phyloP scores from a whole-genome alignment of 1,284 basidiomycete genomes.

The Cyathus pygmaeus region DNA sequence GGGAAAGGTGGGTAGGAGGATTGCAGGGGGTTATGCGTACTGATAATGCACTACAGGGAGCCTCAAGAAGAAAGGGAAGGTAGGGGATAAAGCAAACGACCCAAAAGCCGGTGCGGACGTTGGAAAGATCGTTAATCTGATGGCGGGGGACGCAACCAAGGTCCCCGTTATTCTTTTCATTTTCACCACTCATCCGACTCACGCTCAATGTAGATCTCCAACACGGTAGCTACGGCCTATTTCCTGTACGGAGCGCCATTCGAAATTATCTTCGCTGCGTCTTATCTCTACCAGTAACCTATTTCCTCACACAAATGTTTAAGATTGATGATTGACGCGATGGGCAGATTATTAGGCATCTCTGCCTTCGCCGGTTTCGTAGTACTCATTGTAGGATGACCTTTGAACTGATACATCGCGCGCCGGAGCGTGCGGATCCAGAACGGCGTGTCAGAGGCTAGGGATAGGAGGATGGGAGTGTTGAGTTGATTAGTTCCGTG shows the following conservation, averaged over 20 bases:
- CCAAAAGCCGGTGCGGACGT: constrained; percentile 77
- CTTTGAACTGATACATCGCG: constrained; percentile 75
- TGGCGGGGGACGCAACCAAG: constrained; percentile 75
- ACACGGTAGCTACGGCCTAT: constrained; percentile 62
- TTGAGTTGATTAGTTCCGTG: constrained; percentile 82
- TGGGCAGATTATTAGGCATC: constrained; percentile 78
- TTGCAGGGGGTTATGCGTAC: too few species aligned
- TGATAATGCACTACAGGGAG: too few species aligned
- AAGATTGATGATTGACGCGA: constrained; percentile 3
- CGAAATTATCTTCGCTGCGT: constrained; percentile 80
- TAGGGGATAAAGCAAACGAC: constrained; percentile 59
- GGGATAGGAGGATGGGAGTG: constrained; percentile 87
- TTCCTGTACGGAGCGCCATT: constrained; percentile 82
- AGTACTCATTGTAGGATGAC: constrained; percentile 78
- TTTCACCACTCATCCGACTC: not conserved
- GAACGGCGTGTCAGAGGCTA: constrained; percentile 75
- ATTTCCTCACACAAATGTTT: not conserved
- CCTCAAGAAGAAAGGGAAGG: constrained; percentile 47
- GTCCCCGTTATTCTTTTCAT: constrained; percentile 31
- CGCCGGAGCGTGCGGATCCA: constrained; percentile 74
- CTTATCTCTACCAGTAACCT: constrained; percentile 83
- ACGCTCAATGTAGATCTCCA: constrained; percentile 50
- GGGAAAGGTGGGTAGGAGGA: constrained; percentile 50
- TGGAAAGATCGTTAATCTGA: too few species aligned
- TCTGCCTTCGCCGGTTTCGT: constrained; percentile 88